Conservation (phyloP, 768 basidiomycete genomes). For the Mrakia hoshinonis region DNA sequence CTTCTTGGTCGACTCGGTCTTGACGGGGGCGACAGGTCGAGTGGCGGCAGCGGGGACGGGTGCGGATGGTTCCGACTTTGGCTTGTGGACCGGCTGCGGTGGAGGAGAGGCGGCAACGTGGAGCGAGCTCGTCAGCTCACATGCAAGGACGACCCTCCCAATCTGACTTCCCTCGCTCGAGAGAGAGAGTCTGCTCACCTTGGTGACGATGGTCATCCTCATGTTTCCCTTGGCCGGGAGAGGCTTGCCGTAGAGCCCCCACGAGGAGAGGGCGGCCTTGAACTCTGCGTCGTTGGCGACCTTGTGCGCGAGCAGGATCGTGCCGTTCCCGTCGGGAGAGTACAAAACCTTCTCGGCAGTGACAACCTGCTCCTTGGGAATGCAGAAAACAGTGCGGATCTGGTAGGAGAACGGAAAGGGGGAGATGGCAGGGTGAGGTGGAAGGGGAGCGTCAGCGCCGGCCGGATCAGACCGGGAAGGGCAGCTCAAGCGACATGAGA, state of each 20-base stretch:
- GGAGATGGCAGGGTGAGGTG: background rate
- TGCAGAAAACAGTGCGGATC: constrained; percentile 13
- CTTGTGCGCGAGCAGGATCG: constrained; percentile 10
- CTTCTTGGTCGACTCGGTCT: background rate
- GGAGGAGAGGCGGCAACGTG: background rate
- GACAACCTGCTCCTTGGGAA: background rate
- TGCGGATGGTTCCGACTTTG: no score
- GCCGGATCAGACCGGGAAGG: background rate
- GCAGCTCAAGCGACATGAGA: background rate
- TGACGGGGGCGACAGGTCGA: background rate
- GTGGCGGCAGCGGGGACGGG: background rate
- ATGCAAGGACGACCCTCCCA: background rate
- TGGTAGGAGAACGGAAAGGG: background rate
- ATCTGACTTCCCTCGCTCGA: background rate
- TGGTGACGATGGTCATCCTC: constrained; percentile 1
- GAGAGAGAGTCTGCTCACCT: background rate
- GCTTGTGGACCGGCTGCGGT: background rate
- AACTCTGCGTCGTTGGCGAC: background rate
- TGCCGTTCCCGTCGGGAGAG: constrained; percentile 2
- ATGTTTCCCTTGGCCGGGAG: constrained; percentile 4
- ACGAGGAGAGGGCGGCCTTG: background rate
- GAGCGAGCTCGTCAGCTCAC: background rate
- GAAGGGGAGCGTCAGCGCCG: background rate
- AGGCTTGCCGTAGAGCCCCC: background rate
- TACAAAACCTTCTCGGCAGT: constrained; percentile 1